These are phyloP conservation scores for Roridomyces roridus DNA, from an alignment of 768 basidiomycete genomes.

Conservation along the genomic window DNA sequence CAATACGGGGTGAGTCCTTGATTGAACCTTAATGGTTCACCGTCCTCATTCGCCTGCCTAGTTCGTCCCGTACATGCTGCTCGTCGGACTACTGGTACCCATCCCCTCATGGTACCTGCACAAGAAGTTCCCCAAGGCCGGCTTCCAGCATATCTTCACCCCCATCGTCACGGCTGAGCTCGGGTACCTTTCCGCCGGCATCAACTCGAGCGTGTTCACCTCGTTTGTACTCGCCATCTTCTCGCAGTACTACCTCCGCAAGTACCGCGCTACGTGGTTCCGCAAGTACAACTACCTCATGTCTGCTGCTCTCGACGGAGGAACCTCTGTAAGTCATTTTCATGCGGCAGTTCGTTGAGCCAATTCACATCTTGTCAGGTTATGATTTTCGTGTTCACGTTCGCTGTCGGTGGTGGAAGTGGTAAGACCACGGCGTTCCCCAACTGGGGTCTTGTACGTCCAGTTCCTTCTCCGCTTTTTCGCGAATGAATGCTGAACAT, in stretches of 20 bases:
- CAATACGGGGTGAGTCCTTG: constrained; percentile 46
- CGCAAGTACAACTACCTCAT: constrained; percentile 39
- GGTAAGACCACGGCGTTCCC: constrained; percentile 30
- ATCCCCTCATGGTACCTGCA: constrained; percentile 59
- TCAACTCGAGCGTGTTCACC: constrained; percentile 41
- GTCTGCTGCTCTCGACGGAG: constrained; percentile 25
- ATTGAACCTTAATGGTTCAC: constrained; percentile 20
- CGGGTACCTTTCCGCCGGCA: constrained; percentile 41
- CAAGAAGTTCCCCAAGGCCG: constrained; percentile 50
- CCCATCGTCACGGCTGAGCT: constrained; percentile 35
- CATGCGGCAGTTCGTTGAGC: neutral
- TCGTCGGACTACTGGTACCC: constrained; percentile 54
- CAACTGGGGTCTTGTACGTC: constrained; percentile 32
- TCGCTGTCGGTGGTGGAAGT: constrained; percentile 35
- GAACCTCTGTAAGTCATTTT: constrained; percentile 14
- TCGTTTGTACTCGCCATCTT: constrained; percentile 33
- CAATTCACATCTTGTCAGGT: constrained; percentile 7
- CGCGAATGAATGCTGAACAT: neutral
- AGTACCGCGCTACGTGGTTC: constrained; percentile 41
- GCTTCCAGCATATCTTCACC: constrained; percentile 51
- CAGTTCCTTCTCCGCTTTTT: neutral
- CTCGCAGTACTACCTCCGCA: constrained; percentile 45
- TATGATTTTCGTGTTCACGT: constrained; percentile 40
- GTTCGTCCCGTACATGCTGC: constrained; percentile 51
- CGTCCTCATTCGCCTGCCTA: constrained; percentile 20